Evolutionary conservation across 805 yeast genomes (phyloP).

Genomic region (Ogataea henricii): DNA sequence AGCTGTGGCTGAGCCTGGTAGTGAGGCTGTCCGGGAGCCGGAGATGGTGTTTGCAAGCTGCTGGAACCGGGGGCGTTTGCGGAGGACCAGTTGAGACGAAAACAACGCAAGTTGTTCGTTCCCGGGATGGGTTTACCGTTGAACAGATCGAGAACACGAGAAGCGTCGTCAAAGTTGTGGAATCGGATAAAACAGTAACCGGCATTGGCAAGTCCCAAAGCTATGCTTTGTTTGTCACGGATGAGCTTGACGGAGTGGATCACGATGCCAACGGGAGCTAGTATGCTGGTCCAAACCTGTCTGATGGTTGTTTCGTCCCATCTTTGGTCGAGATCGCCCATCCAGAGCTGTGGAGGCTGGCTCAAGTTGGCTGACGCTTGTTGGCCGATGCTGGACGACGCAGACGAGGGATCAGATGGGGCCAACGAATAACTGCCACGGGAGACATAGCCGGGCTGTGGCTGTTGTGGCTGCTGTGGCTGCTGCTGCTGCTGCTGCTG

Average conservation of each 20-base stretch:
- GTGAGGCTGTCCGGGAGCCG: slow-evolving; percentile 9
- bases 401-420: slow-evolving; percentile 2
- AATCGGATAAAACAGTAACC: slow-evolving; percentile 87
- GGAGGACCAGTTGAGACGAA: slow-evolving; percentile 83
- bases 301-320: slow-evolving; percentile 75
- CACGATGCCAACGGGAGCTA: slow-evolving; percentile 57
- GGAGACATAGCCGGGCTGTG: slow-evolving; percentile 11
- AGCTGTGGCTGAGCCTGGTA: slow-evolving; percentile 10
- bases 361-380: slow-evolving; percentile 13
- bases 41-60: slow-evolving; percentile 15
- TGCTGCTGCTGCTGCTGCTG: slow-evolving; percentile 10
- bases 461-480: slow-evolving; percentile 7
- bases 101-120: slow-evolving; percentile 49
- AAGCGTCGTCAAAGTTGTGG: slow-evolving; percentile 57
- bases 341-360: slow-evolving; percentile 58
- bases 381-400: slow-evolving; percentile 6
- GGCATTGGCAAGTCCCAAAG: slow-evolving; percentile 45
- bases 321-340: slow-evolving; percentile 87
- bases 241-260: slow-evolving; percentile 64
- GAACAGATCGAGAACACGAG: slow-evolving; percentile 58
- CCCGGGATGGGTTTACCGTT: slow-evolving; percentile 75
- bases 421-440: slow-evolving; percentile 2
- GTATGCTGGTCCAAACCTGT: slow-evolving; percentile 60
- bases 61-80: slow-evolving; percentile 27
- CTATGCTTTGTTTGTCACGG: slow-evolving; percentile 53